Conservation (phyloP, 179 eudicot genomes). For the Sideroxylon spinosum region DNA sequence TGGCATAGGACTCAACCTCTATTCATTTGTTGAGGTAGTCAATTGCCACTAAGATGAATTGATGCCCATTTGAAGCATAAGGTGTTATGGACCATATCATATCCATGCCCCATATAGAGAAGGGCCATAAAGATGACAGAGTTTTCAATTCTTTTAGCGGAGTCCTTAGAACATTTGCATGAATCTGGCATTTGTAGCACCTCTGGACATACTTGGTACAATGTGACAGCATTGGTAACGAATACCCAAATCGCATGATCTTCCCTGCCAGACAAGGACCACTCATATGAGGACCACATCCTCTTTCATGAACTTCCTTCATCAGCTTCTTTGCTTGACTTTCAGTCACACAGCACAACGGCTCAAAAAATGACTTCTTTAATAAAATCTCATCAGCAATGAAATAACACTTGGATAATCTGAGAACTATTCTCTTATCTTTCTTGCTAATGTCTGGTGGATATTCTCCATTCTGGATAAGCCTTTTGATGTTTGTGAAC, state of each 20-base stretch:
- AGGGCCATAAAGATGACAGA: not conserved
- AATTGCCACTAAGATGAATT: constrained; percentile 3
- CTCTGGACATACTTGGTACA: not conserved
- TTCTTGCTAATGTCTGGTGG: too few relatives aligned
- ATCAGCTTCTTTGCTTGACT: not conserved
- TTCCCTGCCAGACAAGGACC: not conserved
- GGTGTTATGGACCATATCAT: too few relatives aligned
- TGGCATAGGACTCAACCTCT: not conserved
- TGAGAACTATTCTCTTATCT: too few relatives aligned
- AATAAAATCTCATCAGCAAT: not conserved
- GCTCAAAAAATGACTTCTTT: not conserved
- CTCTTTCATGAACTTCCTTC: not conserved
- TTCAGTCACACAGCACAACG: not conserved
- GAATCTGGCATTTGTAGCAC: not conserved
- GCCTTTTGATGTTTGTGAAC: too few relatives aligned
- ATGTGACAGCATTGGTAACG: not conserved
- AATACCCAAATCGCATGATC: not conserved
- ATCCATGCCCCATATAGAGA: not conserved
- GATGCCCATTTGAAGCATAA: not conserved
- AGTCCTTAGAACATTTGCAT: not conserved
- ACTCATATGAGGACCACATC: not conserved
- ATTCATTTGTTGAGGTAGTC: constrained; percentile 9
- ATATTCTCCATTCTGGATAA: too few relatives aligned
- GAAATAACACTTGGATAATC: not conserved
- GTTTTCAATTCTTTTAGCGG: not conserved